Evolutionary conservation across 768 basidiomycete genomes (phyloP).

Genomic region (Tephrocybe rancida): DNA sequence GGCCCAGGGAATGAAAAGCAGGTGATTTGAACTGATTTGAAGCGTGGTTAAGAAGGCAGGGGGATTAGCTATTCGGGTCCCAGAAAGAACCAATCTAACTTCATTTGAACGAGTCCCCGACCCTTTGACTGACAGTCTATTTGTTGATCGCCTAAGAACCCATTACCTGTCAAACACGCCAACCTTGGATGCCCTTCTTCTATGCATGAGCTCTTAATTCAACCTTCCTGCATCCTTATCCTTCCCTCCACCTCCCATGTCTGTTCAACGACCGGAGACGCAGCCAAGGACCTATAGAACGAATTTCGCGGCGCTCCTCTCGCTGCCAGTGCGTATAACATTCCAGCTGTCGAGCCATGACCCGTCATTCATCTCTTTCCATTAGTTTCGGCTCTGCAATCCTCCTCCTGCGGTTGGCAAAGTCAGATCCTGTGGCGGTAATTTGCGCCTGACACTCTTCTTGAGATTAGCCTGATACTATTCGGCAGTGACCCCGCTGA

Average conservation of each 20-base stretch:
- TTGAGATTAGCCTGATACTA: constrained; percentile 6
- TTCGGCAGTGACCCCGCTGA: constrained; percentile 60
- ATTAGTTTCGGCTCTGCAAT: constrained; percentile 60
- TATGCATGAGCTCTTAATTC: constrained; percentile 5
- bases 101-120: neutral
- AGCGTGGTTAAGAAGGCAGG: neutral
- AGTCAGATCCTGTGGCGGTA: constrained; percentile 66
- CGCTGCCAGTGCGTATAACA: constrained; percentile 36
- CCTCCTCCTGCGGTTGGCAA: constrained; percentile 70
- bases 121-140: constrained; percentile 17
- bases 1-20: neutral
- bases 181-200: constrained; percentile 6
- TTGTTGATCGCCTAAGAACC: constrained; percentile 20
- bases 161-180: constrained; percentile 5
- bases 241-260: constrained; percentile 16
- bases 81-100: constrained; percentile 7
- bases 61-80: constrained; percentile 17
- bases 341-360: neutral
- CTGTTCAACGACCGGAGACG: constrained; percentile 19
- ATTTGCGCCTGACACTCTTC: constrained; percentile 8
- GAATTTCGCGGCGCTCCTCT: constrained; percentile 32
- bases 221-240: neutral
- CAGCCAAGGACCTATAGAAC: constrained; percentile 29
- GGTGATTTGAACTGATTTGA: neutral
- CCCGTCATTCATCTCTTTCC: constrained; percentile 3